Conservation (phyloP, 2,329 filamentous ascomycete genomes). For the Penicillium capsulatum region DNA sequence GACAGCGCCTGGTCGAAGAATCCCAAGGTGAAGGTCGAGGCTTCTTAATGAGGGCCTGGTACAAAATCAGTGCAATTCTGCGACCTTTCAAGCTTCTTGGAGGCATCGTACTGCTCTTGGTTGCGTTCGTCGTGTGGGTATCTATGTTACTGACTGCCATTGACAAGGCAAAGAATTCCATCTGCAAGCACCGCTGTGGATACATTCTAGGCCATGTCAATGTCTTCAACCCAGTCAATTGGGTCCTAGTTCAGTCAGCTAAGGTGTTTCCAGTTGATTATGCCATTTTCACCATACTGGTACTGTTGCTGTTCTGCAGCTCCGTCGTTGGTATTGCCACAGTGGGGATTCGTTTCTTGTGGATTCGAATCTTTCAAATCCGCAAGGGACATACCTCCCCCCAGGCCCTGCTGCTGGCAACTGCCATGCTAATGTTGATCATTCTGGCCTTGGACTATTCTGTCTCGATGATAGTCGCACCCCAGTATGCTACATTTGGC, state of each 20-base stretch:
- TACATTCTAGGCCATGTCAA: constrained; percentile 86
- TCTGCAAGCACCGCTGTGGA: constrained; percentile 85
- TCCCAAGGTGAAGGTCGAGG: constrained; percentile 65
- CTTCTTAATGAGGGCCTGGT: constrained; percentile 69
- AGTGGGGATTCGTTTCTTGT: constrained; percentile 91
- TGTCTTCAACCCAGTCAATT: constrained; percentile 94
- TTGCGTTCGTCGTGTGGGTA: constrained; percentile 73
- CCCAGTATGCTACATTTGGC: constrained; percentile 90
- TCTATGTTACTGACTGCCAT: constrained; percentile 95
- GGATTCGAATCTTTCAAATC: constrained; percentile 89
- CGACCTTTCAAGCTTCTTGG: constrained; percentile 84
- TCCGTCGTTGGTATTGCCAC: constrained; percentile 81
- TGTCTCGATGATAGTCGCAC: constrained; percentile 87
- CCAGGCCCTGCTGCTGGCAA: constrained; percentile 85
- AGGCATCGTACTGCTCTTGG: constrained; percentile 69
- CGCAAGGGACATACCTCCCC: constrained; percentile 83
- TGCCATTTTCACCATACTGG: constrained; percentile 75
- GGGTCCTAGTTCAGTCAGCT: constrained; percentile 74
- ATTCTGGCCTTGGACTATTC: constrained; percentile 90
- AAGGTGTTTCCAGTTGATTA: constrained; percentile 90
- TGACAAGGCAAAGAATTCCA: constrained; percentile 92
- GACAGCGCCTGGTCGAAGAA: constrained; percentile 76
- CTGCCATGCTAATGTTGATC: constrained; percentile 84
- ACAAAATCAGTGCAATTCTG: constrained; percentile 75
- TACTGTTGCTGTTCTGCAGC: constrained; percentile 82